Conservation (phyloP, 202 grass and related monocot species). For the Carex arenaria region DNA sequence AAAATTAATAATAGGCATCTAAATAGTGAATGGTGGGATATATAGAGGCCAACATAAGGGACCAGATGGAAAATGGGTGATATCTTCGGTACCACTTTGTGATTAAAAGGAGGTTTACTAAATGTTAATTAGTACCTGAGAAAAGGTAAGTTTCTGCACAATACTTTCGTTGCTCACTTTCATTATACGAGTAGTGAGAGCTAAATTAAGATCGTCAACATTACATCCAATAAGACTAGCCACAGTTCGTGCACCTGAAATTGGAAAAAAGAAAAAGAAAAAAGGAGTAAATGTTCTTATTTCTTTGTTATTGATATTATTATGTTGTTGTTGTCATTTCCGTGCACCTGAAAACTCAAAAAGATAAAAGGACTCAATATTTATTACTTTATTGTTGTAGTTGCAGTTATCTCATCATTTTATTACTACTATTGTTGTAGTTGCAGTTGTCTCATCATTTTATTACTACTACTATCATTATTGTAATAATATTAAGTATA, state of each 20-base stretch:
- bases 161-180: conserved; percentile 46
- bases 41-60: neutral
- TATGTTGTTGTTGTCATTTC: neutral
- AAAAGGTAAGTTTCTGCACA: conserved; percentile 45
- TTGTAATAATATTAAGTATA: neutral
- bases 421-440: neutral
- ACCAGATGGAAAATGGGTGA: neutral
- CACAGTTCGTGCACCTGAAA: conserved; percentile 34
- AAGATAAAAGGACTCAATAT: neutral
- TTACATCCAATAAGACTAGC: conserved; percentile 42
- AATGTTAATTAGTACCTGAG: conserved; percentile 35
- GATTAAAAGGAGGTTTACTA: conserved; percentile 3
- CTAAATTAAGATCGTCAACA: conserved; percentile 34
- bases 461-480: neutral
- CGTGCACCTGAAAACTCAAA: neutral
- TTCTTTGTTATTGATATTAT: neutral
- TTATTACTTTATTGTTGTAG: neutral
- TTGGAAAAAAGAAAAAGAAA: neutral
- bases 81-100: neutral
- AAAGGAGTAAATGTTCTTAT: neutral
- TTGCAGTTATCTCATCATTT: neutral
- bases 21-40: neutral
- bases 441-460: neutral
- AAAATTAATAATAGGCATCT: neutral
- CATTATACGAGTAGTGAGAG: conserved; percentile 45